Evolutionary conservation across 768 basidiomycete species (phyloP).

Genomic region (Suillus tomentosus): DNA sequence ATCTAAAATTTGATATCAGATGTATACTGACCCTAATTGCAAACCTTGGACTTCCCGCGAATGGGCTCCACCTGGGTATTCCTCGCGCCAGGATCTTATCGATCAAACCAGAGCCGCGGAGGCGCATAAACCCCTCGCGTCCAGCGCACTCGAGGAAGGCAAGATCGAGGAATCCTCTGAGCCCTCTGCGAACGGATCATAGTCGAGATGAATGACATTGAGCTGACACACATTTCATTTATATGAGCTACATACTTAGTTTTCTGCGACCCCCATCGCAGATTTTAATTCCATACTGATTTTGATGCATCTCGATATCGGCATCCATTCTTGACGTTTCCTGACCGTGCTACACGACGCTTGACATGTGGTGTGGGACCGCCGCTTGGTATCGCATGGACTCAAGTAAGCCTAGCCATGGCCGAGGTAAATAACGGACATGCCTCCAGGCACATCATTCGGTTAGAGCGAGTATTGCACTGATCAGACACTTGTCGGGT

Average conservation of each 20-base stretch:
- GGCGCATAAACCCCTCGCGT: conserved; percentile 34
- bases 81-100: conserved; percentile 45
- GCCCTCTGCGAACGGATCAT: conserved; percentile 1
- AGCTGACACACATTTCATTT: background rate
- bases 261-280: background rate
- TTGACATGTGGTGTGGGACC: background rate
- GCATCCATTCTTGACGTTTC: background rate
- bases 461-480: background rate
- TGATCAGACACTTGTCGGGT: background rate
- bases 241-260: background rate
- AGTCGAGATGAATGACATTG: background rate
- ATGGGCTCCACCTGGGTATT: conserved; percentile 64
- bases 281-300: background rate
- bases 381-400: background rate
- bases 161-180: conserved; percentile 24
- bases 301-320: background rate
- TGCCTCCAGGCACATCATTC: background rate
- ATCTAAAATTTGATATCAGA: conserved; percentile 32
- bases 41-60: conserved; percentile 65
- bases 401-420: background rate
- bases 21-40: conserved; percentile 65
- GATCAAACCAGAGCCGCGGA: conserved; percentile 46
- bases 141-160: conserved; percentile 25
- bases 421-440: no score
- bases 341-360: background rate